These are phyloP conservation scores for Bertia moriformis DNA, from an alignment of 2,329 filamentous ascomycete species.

Conservation along the genomic window DNA sequence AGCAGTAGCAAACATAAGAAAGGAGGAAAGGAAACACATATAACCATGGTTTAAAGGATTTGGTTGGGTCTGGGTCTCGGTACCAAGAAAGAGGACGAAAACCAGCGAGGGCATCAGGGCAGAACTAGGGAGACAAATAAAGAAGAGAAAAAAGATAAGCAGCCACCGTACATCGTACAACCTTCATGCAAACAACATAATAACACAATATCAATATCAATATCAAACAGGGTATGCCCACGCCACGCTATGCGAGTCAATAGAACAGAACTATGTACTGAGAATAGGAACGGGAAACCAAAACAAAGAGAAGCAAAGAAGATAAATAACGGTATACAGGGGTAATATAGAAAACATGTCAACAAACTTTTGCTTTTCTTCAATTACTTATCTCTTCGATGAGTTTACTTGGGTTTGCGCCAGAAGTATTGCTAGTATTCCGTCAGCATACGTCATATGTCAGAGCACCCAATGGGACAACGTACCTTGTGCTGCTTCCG, in stretches of 20 bases:
- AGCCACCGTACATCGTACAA: neutral
- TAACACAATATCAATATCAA: constrained; percentile 7
- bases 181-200: neutral
- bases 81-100: no score
- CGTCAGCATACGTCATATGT: no score
- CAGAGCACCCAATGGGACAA: no score
- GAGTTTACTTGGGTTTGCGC: constrained; percentile 43
- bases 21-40: neutral
- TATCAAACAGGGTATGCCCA: constrained; percentile 18
- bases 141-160: neutral
- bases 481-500: constrained; percentile 93
- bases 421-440: constrained; percentile 53
- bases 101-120: no score
- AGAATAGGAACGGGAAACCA: constrained; percentile 6
- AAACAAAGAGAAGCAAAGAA: neutral
- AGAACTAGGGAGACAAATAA: no score
- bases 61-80: no score
- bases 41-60: no score
- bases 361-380: no score
- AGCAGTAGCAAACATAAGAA: neutral
- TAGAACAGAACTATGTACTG: constrained; percentile 16
- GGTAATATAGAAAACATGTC: no score
- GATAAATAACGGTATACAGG: neutral
- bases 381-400: no score
- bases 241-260: constrained; percentile 23